Evolutionary conservation across 495 filamentous ascomycete genomes (phyloP), one percentile per base, ranked within the genome.

Genomic region (Amphirosellinia nigrospora): DNA sequence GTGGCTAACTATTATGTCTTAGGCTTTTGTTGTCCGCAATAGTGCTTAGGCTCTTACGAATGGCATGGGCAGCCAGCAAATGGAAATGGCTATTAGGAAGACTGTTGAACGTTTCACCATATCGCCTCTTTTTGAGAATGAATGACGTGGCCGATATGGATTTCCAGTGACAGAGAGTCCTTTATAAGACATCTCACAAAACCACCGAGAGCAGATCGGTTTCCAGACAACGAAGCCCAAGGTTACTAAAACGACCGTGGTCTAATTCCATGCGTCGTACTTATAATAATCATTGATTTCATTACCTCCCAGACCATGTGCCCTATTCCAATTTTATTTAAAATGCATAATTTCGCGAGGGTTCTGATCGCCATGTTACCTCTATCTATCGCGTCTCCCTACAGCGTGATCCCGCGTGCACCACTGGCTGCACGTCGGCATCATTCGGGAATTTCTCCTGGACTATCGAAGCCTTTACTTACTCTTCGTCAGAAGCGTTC

Each of bases 401-500:
- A 65, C 8, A 59, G 55, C 38, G 3, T 53, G 10, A 26, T 19
- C 26, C 28, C 46, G 38, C 75, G 71, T 69, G 69, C 64, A 43
- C 39, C 1, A 43, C 15, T 1, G 39, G 39, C 46, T 82, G 81
- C 63, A 68, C 77, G 36, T 66, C 70, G 32, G 69, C 71, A 13
- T 81, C 80, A 19, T 77, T 79, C 60, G 58, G 61, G 39, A 46
- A 70, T 65, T 80, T 82, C 63, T 19, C 58, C n/a, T 84, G 82
- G 82, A 53, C 52, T 2, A 41, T 81, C 55, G 67, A 72, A 28
- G 63, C 58, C 64, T 79, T 84, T 63, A 75, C 76, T 65, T 84
- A 78, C 74, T 74, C 78, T 71, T 77, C 81, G 15, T 71, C 70
- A n/a, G 82, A 79, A 72, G 70, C 77, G 63, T 84, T 82, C 77